phyloP scores from a whole-genome alignment of 1,284 basidiomycete species.

The Cutaneotrichosporon cutaneum region DNA sequence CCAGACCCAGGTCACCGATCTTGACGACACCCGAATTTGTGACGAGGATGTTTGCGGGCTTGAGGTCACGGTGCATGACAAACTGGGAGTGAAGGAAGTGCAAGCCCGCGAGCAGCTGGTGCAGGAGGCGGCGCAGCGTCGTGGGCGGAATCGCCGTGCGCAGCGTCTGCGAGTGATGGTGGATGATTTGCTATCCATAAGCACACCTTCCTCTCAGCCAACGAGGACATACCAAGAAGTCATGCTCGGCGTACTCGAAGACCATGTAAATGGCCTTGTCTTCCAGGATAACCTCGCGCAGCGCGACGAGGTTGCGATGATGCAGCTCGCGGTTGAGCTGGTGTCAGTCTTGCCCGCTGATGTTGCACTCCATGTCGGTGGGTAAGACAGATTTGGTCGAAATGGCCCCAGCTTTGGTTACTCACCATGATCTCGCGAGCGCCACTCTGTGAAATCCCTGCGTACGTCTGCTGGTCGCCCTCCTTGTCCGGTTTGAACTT shows the following conservation, averaged over 20 bases:
- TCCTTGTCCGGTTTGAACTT: conserved; percentile 99
- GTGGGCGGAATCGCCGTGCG: conserved; percentile 68
- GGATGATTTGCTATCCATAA: conserved; percentile 83
- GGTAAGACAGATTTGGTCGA: background rate
- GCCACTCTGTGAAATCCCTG: conserved; percentile 96
- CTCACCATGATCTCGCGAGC: conserved; percentile 91
- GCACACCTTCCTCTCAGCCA: background rate
- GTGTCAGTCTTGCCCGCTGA: background rate
- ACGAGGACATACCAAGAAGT: conserved; percentile 69
- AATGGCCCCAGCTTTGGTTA: conserved; percentile 21
- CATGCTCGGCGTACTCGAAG: conserved; percentile 98
- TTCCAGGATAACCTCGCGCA: conserved; percentile 93
- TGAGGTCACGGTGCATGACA: conserved; percentile 71
- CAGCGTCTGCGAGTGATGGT: conserved; percentile 89
- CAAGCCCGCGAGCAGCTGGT: conserved; percentile 94
- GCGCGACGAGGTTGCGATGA: conserved; percentile 86
- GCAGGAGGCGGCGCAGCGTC: conserved; percentile 88
- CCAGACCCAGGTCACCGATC: conserved; percentile 94
- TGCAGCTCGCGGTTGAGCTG: conserved; percentile 90
- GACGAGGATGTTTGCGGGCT: conserved; percentile 98
- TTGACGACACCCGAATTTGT: conserved; percentile 87
- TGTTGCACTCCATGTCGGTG: background rate
- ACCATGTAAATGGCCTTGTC: conserved; percentile 99
- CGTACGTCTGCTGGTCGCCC: conserved; percentile 87
- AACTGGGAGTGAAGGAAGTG: conserved; percentile 93